These are phyloP conservation scores for Mycosphaerella arachidis DNA, from an alignment of 2,329 filamentous ascomycete genomes.

Conservation along the genomic window DNA sequence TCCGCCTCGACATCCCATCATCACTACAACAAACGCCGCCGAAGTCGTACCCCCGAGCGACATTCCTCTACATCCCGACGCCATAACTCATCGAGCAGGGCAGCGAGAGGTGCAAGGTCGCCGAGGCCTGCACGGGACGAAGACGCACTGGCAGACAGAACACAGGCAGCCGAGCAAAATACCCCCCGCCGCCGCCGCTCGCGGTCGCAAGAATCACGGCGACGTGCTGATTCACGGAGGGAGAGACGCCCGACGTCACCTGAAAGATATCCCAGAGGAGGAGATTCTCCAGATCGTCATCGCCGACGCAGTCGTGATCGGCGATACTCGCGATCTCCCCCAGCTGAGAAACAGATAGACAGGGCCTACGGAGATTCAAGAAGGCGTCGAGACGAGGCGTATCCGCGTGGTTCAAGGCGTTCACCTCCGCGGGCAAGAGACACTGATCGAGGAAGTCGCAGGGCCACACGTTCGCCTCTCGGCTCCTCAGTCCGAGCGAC, in stretches of 20 bases:
- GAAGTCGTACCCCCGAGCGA: slow-evolving; percentile 20
- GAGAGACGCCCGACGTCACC: slow-evolving; percentile 32
- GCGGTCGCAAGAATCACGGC: slow-evolving; percentile 38
- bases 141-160: slow-evolving; percentile 21
- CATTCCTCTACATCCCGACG: slow-evolving; percentile 30
- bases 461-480: slow-evolving; percentile 20
- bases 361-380: background rate
- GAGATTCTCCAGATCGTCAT: slow-evolving; percentile 8
- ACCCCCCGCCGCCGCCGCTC: slow-evolving; percentile 38
- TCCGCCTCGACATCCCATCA: slow-evolving; percentile 12
- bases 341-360: slow-evolving; percentile 8
- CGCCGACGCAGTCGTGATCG: slow-evolving; percentile 9
- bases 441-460: slow-evolving; percentile 12
- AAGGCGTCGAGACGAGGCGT: slow-evolving; percentile 5
- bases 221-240: slow-evolving; percentile 31
- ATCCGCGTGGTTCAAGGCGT: slow-evolving; percentile 1
- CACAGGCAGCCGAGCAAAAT: slow-evolving; percentile 28
- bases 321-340: slow-evolving; percentile 22
- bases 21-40: slow-evolving; percentile 11
- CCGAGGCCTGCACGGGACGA: slow-evolving; percentile 25
- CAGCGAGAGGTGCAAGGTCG: slow-evolving; percentile 32
- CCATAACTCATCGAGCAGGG: slow-evolving; percentile 21
- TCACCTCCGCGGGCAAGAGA: slow-evolving; percentile 8
- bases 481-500: slow-evolving; percentile 3
- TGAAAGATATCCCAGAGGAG: slow-evolving; percentile 24